Evolutionary conservation across 1,284 basidiomycete species (phyloP).

Genomic region (Sphagnurus paluster): DNA sequence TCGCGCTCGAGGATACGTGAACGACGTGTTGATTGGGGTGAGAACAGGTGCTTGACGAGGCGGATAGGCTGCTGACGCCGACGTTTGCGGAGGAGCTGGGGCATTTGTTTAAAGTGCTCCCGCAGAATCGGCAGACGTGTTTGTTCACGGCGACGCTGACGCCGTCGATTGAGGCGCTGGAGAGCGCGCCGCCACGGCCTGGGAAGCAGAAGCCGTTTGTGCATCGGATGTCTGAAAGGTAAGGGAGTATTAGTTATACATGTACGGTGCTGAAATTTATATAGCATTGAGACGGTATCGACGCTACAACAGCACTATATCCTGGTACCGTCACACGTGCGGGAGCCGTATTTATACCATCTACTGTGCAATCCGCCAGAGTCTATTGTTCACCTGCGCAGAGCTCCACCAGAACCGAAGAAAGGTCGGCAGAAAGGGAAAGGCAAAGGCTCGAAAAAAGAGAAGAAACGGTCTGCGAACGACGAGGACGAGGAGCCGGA

Average conservation of each 20-base stretch:
- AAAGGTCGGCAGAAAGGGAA: constrained; percentile 34
- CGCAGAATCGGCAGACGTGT: constrained; percentile 89
- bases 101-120: constrained; percentile 78
- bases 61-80: constrained; percentile 88
- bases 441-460: constrained; percentile 33
- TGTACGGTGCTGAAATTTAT: constrained; percentile 3
- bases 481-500: constrained; percentile 53
- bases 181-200: constrained; percentile 68
- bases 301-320: constrained; percentile 89
- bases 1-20: background rate
- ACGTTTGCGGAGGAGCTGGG: constrained; percentile 90
- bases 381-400: constrained; percentile 67
- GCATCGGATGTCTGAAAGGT: constrained; percentile 81
- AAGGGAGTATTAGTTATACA: constrained; percentile 31
- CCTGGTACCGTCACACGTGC: constrained; percentile 92
- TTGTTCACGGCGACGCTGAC: constrained; percentile 97
- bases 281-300: constrained; percentile 83
- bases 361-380: constrained; percentile 88
- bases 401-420: constrained; percentile 52
- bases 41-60: constrained; percentile 88
- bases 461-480: constrained; percentile 24
- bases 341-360: constrained; percentile 92
- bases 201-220: constrained; percentile 91
- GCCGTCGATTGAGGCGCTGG: constrained; percentile 81
- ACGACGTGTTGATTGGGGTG: background rate